Evolutionary conservation across 352 stramenopile genomes (phyloP), one percentile per base, ranked within the genome.

Genomic region (Blastocystis sp.): DNA sequence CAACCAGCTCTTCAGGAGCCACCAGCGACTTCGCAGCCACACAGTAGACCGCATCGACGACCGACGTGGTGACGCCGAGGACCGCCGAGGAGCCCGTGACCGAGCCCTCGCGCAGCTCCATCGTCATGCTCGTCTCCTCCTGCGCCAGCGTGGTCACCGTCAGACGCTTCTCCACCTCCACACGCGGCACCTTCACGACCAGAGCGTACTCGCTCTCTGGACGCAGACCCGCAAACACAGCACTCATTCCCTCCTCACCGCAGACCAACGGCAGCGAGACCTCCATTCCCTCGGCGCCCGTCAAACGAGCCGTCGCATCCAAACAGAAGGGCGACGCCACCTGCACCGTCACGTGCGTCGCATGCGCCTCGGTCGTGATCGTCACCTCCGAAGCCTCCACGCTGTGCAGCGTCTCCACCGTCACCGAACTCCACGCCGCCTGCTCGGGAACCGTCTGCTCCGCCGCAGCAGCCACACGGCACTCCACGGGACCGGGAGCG

Each of bases 381-480:
- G 7, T 42, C 61, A 72, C 21, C 24, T 57, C 67, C 9, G 29
- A 18, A n/a, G 67, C 7, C 21, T 44, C 7, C 4, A 59, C 21
- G 1, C 16, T 38, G 36, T 78, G 67, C 11, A 78, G n/a, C 49
- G n/a, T 40, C 11, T 38, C 21, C 34, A 78, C 44, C 14, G 24
- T 63, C 44, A 40, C 67, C 44, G 56, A 27, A 40, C 49, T 32
- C 67, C 67, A 78, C 7, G 4, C n/a, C 4, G 7, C 44, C 42
- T n/a, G n/a, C 40, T 44, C 14, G 24, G n/a, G 27, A 4, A 16
- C 29, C 24, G 9, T 14, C 11, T 40, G 21, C 6, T 67, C 29
- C 7, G 36, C 84, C n/a, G 53, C 27, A 0, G 67, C 67, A 36
- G 67, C 67, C 49, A 61, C 67, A 6, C 67, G 67, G 36, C 67